Evolutionary conservation across 1,139 yeast genomes (phyloP).

Genomic region (Sugiyamaella neomexicana): DNA sequence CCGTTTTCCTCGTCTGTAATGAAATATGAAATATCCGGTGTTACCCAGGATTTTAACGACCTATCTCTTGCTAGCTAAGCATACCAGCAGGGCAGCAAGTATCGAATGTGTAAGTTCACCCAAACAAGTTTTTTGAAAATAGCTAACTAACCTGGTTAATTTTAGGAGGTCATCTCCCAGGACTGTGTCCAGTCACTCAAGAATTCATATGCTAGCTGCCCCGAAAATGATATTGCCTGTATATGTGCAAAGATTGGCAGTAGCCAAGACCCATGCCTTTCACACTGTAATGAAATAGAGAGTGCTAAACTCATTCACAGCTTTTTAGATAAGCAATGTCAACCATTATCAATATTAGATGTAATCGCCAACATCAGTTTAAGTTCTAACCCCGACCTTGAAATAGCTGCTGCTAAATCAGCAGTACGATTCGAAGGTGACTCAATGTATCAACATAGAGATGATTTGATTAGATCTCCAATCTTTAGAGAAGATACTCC

Average conservation of each 20-base stretch:
- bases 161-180: conserved; percentile 1
- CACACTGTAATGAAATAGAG: conserved; percentile 4
- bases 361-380: neutral
- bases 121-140: neutral
- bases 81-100: neutral
- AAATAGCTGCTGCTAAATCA: conserved; percentile 1
- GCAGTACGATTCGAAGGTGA: conserved; percentile 30
- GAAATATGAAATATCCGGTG: neutral
- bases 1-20: neutral
- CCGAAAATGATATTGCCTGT: conserved; percentile 7
- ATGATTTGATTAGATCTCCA: conserved; percentile 27
- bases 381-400: neutral
- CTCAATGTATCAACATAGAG: conserved; percentile 31
- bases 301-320: neutral
- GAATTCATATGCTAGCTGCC: neutral
- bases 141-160: neutral
- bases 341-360: neutral
- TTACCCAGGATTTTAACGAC: neutral
- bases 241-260: neutral
- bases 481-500: conserved; percentile 22
- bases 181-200: conserved; percentile 7
- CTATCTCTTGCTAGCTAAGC: neutral
- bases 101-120: neutral
- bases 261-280: conserved; percentile 1
- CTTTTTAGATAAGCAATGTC: conserved; percentile 7